Conservation (phyloP, 768 basidiomycete species). For the Fomitopsis pulvina region DNA sequence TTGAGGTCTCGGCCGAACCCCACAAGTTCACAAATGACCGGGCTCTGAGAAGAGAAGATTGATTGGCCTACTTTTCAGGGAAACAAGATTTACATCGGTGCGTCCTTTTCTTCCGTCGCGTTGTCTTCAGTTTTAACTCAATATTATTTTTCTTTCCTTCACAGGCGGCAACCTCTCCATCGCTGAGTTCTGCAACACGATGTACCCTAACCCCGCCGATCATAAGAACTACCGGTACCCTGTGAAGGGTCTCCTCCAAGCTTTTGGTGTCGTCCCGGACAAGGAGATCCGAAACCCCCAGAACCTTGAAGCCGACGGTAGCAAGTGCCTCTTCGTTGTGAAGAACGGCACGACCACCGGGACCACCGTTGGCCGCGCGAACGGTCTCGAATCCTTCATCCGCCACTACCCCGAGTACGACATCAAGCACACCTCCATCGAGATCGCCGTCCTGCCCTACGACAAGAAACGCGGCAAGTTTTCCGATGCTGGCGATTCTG, state of each 20-base stretch:
- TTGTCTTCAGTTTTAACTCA: conserved; percentile 4
- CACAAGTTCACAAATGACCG: conserved; percentile 13
- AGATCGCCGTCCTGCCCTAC: conserved; percentile 13
- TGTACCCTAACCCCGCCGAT: conserved; percentile 7
- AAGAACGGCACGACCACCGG: conserved; percentile 19
- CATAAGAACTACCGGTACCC: conserved; percentile 1
- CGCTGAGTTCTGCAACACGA: no score
- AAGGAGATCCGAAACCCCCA: conserved; percentile 24
- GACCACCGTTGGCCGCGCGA: conserved; percentile 21
- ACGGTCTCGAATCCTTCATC: conserved; percentile 15
- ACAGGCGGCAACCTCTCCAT: no score
- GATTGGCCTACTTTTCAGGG: conserved; percentile 1
- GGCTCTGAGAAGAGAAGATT: conserved; percentile 6
- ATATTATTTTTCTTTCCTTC: conserved; percentile 10
- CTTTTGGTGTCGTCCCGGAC: conserved; percentile 17
- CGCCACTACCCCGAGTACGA: conserved; percentile 14
- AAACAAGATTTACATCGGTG: conserved; percentile 25
- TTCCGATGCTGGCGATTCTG: conserved; percentile 34
- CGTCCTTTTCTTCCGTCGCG: conserved; percentile 15
- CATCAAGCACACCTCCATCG: conserved; percentile 10
- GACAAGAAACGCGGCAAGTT: conserved; percentile 25
- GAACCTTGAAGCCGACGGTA: conserved; percentile 17
- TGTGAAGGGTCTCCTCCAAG: conserved; percentile 1
- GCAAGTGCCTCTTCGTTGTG: conserved; percentile 18
- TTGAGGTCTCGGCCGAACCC: conserved; percentile 4